phyloP scores from a whole-genome alignment of 2,329 filamentous ascomycete species.

The Xylaria digitata region DNA sequence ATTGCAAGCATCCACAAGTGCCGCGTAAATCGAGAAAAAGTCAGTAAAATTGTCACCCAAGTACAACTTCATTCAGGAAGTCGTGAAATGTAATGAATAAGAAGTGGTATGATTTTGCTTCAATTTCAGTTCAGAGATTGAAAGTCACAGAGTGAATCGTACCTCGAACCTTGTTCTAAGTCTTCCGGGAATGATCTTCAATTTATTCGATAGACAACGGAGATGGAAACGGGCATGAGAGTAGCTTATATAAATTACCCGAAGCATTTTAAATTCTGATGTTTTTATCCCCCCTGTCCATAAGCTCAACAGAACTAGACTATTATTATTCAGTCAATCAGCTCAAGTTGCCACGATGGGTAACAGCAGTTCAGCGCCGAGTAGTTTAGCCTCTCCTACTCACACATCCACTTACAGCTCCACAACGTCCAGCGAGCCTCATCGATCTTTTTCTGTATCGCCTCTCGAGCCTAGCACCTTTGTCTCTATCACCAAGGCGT shows the following conservation, averaged over 20 bases:
- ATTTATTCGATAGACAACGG: not conserved
- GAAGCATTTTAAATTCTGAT: not conserved
- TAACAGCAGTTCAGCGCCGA: slow-evolving; percentile 24
- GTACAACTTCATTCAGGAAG: not conserved
- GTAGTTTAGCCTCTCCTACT: slow-evolving; percentile 20
- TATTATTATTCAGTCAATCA: not conserved
- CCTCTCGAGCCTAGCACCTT: slow-evolving; percentile 30
- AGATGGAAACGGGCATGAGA: not conserved
- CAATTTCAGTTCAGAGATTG: not conserved
- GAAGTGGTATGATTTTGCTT: slow-evolving; percentile 22
- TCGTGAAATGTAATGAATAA: not conserved
- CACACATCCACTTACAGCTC: slow-evolving; percentile 13
- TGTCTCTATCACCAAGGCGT: slow-evolving; percentile 29
- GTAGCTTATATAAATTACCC: slow-evolving; percentile 11
- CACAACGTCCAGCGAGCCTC: not conserved
- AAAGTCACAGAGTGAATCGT: not conserved
- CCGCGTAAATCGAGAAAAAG: not conserved
- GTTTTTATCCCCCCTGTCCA: not conserved
- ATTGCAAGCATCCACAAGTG: not conserved
- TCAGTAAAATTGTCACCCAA: not conserved
- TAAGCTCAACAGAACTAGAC: not conserved
- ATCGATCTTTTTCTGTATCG: slow-evolving; percentile 28
- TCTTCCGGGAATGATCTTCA: not conserved
- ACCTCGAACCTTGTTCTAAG: not conserved
- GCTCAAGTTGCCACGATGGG: slow-evolving; percentile 29